Base-by-base conservation (phyloP, 2,329 filamentous ascomycete species). In the Fusarium sp. region DNA sequence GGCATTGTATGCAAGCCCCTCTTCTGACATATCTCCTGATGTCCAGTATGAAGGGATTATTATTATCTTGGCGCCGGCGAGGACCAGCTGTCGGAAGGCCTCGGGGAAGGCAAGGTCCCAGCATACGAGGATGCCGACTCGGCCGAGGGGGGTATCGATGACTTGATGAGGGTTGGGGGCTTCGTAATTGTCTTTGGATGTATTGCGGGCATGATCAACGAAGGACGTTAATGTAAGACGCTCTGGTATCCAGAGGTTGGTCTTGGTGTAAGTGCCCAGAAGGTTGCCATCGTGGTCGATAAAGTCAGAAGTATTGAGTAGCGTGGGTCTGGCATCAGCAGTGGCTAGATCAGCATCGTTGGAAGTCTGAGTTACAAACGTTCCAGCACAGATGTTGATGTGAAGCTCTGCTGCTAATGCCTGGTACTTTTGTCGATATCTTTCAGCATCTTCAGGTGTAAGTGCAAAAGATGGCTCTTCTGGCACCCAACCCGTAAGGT, bases 61-160 rank as follows among this genome's bases (percentile, higher is more conserved):
- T 67, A 94, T 87, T 18, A 92, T 81, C 72, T 92, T 87, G 1
- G 91, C 91, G 3, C 91, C 92, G 47, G 89, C 84, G 1, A 86
- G 82, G 27, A 93, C 88, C 60, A 94, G 84, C 74, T 91, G 90
- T 9, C 92, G 83, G 76, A 92, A 94, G 0, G 91, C 91, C 79
- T 94, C 92, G 1, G 92, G 92, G 69, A 94, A 94, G 2, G 91
- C 91, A 6, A 94, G 79, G 75, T 94, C 92, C 92, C 92, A 94
- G 83, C 92, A 94, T 18, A 92, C 89, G 52, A 91, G 83, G 78
- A 90, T 76, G 1, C 92, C 92, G 2, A 91, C 88, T 22, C 75
- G 73, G 1, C 79, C 78, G 60, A 77, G 72, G 7, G 91, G 90
- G 7, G 90, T 93, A 67, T 88, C 83, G 75, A 90, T 88, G 9